A percentile compares a stretch with the other conserved stretches of the same genome.
Evolutionary conservation across 495 filamentous ascomycete genomes (phyloP).

Genomic region (Schizothecium vesticola): DNA sequence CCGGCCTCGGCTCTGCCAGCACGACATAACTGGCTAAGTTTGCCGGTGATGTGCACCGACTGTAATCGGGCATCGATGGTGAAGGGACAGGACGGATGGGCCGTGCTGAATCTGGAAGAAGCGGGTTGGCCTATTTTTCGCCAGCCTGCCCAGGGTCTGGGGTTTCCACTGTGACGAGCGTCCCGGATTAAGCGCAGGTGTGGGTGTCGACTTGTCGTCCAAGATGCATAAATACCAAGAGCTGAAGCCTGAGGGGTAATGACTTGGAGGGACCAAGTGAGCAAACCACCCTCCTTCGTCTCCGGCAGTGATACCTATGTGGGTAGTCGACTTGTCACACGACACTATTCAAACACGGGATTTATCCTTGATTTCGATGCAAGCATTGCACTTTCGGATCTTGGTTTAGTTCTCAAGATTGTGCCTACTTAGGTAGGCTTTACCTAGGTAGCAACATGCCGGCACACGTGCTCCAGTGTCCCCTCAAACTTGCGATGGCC

Average conservation of each 20-base stretch:
- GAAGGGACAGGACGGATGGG: neutral
- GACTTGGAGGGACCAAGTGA: neutral
- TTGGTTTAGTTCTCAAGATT: neutral
- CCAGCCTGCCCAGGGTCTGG: neutral
- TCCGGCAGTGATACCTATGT: neutral
- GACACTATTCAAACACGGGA: neutral
- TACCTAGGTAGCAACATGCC: neutral
- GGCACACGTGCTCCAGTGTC: neutral
- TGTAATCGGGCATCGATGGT: neutral
- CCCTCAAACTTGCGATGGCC: too few relatives aligned
- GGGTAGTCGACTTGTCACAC: neutral
- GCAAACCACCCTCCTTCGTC: neutral
- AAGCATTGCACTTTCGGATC: neutral
- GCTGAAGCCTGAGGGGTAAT: neutral
- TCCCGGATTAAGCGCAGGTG: neutral
- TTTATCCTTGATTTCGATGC: neutral
- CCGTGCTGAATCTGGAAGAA: neutral
- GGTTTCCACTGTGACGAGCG: neutral
- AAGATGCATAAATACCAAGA: neutral
- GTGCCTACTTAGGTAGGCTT: neutral
- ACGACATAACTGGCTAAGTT: too few relatives aligned
- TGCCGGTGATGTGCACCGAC: too few relatives aligned
- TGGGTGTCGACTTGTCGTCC: neutral
- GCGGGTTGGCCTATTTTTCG: neutral
- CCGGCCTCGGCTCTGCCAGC: neutral